These are phyloP conservation scores for Aegle marmelos DNA, from an alignment of 345 rosid genomes.

Conservation along the genomic window DNA sequence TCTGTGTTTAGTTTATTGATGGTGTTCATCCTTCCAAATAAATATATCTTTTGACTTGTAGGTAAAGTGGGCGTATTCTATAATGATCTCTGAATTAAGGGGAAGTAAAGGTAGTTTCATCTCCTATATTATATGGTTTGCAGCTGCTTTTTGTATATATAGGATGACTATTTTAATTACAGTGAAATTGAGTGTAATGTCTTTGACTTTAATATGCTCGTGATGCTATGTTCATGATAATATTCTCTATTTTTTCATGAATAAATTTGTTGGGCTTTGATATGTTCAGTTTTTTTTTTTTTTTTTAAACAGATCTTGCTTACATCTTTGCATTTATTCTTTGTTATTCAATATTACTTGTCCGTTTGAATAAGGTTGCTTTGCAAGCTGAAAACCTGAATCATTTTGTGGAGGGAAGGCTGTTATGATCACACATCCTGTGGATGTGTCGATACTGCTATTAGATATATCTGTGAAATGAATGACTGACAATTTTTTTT, in stretches of 20 bases:
- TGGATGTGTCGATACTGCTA: background rate
- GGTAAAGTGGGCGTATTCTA: slow-evolving; percentile 98
- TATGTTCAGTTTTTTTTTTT: background rate
- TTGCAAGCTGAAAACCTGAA: background rate
- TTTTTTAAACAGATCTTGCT: background rate
- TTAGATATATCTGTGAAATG: background rate
- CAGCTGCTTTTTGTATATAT: slow-evolving; percentile 31
- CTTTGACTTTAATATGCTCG: background rate
- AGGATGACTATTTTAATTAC: slow-evolving; percentile 13
- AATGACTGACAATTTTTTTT: background rate
- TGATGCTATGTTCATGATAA: background rate
- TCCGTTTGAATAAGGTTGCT: background rate
- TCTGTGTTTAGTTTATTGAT: slow-evolving; percentile 36
- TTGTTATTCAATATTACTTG: background rate
- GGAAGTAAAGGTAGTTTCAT: slow-evolving; percentile 98
- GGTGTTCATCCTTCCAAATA: slow-evolving; percentile 76
- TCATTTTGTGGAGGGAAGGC: background rate
- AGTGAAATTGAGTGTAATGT: slow-evolving; percentile 6
- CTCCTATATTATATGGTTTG: slow-evolving; percentile 37
- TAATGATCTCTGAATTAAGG: slow-evolving; percentile 97
- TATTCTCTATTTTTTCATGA: background rate
- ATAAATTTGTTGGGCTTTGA: background rate
- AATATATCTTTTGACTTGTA: slow-evolving; percentile 96
- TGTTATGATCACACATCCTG: background rate
- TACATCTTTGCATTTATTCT: background rate